Base-by-base conservation (phyloP, 1,139 yeast genomes). In the Hyphopichia wangnamkhiaoensis region DNA sequence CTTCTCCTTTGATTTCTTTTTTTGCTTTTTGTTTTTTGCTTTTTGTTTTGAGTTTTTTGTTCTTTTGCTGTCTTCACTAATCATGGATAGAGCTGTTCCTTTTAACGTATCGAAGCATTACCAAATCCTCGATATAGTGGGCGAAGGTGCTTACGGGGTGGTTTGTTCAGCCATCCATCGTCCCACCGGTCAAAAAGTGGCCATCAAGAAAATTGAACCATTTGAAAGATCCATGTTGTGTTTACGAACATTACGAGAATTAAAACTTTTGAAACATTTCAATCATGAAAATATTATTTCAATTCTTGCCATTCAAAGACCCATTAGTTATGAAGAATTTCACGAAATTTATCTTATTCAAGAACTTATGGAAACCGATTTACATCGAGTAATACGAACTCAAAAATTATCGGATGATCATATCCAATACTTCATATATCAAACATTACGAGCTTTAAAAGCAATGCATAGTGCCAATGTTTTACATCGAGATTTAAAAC, bases 101-200 rank as follows among this genome's bases (percentile, higher is more conserved):
- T 91, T 91, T 68, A 89, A 90, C 56, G 94, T 93, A 19, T 84
- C 94, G 32, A 88, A 87, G 43, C 89, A 87, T 54, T 91, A 91
- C 61, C 89, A 88, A 59, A 81, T 91, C 36, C 71, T 82, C 32
- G 94, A 87, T 52, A 80, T 91, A 14, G 87, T 89, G 12, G 98
- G 98, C 5, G 97, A 91, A 61, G 98, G 98, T n/a, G 98, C 98
- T 1, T 93, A 93, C 56, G 98, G 98, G 4, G 80, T 93, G 13
- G 98, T 93, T 16, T 91, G 98, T 56, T 83, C 95, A 19, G 98
- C 98, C 0, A 66, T 84, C 14, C 96, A 93, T 63, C 79, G 80
- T 53, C 97, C 98, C 4, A 79, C 95, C 6, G 83, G 84, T 43
- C 94, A 88, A 49, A 83, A 83, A 53, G 98, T 94, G 15, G 98